Conservation (phyloP, 305 asterid genomes). For the Andrographis paniculata region DNA sequence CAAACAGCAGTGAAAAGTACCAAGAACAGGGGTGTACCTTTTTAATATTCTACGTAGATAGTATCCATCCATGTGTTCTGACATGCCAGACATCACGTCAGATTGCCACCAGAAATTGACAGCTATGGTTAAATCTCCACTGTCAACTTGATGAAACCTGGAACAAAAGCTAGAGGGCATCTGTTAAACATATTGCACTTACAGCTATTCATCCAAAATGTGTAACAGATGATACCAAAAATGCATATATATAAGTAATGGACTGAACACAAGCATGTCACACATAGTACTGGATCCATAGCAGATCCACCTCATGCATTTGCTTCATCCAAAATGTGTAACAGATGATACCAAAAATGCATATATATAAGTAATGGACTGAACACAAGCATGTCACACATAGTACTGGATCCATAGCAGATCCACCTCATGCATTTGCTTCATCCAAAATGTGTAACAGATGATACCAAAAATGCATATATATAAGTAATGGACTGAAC, state of each 20-base stretch:
- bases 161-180: constrained; percentile 19
- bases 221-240: constrained; percentile 5
- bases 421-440: too few relatives aligned
- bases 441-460: constrained; percentile 13
- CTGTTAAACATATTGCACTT: constrained; percentile 11
- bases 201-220: constrained; percentile 13
- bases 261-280: neutral
- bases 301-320: too few relatives aligned
- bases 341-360: constrained; percentile 7
- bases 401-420: too few relatives aligned
- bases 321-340: constrained; percentile 13
- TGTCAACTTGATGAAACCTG: constrained; percentile 99
- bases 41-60: constrained; percentile 77
- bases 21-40: constrained; percentile 37
- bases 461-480: constrained; percentile 8
- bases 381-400: neutral
- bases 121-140: constrained; percentile 74
- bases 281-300: too few relatives aligned
- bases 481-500: constrained; percentile 2
- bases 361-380: constrained; percentile 7
- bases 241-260: constrained; percentile 11
- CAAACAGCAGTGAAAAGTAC: constrained; percentile 13
- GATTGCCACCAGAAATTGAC: constrained; percentile 98
- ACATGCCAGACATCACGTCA: constrained; percentile 56
- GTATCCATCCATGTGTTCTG: constrained; percentile 94